Evolutionary conservation across 1,284 basidiomycete genomes (phyloP), one percentile per base, ranked within the genome.

Genomic region (Coriolopsis trogii): DNA sequence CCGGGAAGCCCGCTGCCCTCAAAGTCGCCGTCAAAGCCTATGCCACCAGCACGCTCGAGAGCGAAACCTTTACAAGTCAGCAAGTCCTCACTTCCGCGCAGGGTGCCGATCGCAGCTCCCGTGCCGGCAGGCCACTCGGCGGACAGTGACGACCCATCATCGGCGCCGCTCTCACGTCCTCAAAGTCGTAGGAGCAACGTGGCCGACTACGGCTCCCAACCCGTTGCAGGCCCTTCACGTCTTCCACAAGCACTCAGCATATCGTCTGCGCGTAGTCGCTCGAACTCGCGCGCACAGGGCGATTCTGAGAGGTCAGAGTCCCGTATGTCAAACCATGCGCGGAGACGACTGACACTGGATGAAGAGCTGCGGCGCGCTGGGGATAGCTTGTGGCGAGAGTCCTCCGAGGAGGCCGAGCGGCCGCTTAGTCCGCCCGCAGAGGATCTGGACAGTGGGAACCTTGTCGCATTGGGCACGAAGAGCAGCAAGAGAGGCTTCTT

Each of bases 1-100:
- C 86, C 85, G 0, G 73, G 71, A n/a, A 87, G 84, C 5, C 85
- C 87, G 0, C 68, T 87, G 59, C 82, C 81, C 13, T 25, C 41
- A 12, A 68, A 72, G 26, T 80, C 84, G 0, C 82, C 85, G 2
- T 73, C 77, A 6, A 79, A 77, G 63, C 80, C 79, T 0, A 73
- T 72, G 1, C 79, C 84, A 2, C 87, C 85, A 6, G 73, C 73
- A 6, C 74, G 80, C 24, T 21, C 58, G 50, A 38, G 39, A 42
- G 43, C 50, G 25, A 55, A 49, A n/a, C n/a, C n/a, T n/a, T n/a
- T n/a, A n/a, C n/a, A n/a, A n/a, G n/a, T n/a, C n/a, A 30, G 47
- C 4, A 55, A 49, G 41, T 40, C 49, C 5, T 31, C 51, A n/a
- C 39, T 52, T 6, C 52, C 55, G 18, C 52, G 54, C 18, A 29